These are phyloP conservation scores for Lactarius deliciosus DNA, from an alignment of 768 basidiomycete species.

Conservation along the genomic window DNA sequence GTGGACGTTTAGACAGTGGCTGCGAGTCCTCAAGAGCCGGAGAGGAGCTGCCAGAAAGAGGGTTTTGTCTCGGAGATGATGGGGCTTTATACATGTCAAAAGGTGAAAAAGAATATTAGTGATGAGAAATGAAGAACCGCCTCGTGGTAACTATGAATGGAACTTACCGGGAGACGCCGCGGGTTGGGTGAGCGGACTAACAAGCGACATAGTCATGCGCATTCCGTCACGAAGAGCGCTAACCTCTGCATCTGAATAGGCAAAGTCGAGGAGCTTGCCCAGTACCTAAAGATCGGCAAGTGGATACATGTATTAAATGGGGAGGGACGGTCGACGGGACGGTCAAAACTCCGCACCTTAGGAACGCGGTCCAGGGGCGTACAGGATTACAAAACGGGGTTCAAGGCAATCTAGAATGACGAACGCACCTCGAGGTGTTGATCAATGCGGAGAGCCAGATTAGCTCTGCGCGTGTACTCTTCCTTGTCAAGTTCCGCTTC, in stretches of 20 bases:
- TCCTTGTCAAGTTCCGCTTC: slow-evolving; percentile 52
- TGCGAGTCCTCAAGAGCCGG: slow-evolving; percentile 59
- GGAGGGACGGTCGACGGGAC: slow-evolving; percentile 10
- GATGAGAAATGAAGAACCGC: slow-evolving; percentile 28
- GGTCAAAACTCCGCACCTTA: slow-evolving; percentile 31
- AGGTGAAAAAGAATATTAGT: slow-evolving; percentile 16
- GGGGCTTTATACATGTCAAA: slow-evolving; percentile 32
- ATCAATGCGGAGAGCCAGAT: slow-evolving; percentile 77
- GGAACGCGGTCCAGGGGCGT: slow-evolving; percentile 4
- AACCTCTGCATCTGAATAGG: slow-evolving; percentile 70
- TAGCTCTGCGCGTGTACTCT: slow-evolving; percentile 70
- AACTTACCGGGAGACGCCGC: slow-evolving; percentile 54
- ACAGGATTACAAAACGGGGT: slow-evolving; percentile 13
- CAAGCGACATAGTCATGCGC: slow-evolving; percentile 50
- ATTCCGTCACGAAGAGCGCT: slow-evolving; percentile 70
- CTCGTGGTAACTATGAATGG: slow-evolving; percentile 28
- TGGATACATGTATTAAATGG: slow-evolving; percentile 7
- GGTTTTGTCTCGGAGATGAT: slow-evolving; percentile 35
- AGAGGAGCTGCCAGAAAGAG: slow-evolving; percentile 31
- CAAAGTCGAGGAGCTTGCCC: slow-evolving; percentile 75
- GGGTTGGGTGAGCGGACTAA: slow-evolving; percentile 47
- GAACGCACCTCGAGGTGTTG: slow-evolving; percentile 72
- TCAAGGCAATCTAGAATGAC: slow-evolving; percentile 12
- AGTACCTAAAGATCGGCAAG: slow-evolving; percentile 53
- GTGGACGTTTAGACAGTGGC: slow-evolving; percentile 43